Conservation (phyloP, 2,329 filamentous ascomycete species). For the Xylariaceae sp. region DNA sequence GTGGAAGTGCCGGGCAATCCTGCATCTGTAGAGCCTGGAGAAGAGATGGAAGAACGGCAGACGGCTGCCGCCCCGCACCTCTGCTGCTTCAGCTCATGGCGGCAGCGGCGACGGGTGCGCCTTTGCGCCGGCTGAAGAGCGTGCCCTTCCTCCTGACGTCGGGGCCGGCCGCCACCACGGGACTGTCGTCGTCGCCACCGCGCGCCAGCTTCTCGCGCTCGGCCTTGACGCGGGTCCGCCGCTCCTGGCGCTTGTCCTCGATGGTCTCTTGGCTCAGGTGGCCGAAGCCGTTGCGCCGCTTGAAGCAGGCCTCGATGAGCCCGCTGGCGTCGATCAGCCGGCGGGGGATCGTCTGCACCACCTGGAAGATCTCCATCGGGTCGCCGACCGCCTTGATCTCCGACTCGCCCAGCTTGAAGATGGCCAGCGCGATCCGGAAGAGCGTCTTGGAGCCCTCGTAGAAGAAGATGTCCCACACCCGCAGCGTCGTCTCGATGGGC, state of each 20-base stretch:
- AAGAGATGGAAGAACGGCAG: too few species aligned
- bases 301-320: conserved; percentile 77
- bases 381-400: conserved; percentile 75
- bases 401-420: conserved; percentile 80
- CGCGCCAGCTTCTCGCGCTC: conserved; percentile 31
- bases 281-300: conserved; percentile 70
- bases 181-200: conserved; percentile 21
- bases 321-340: conserved; percentile 73
- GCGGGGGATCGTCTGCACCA: conserved; percentile 81
- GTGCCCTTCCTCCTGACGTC: conserved; percentile 35
- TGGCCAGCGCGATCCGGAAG: conserved; percentile 81
- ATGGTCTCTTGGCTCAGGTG: conserved; percentile 76
- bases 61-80: too few species aligned
- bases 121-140: conserved; percentile 34
- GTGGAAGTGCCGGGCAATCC: too few species aligned
- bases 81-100: too few species aligned
- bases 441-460: conserved; percentile 92
- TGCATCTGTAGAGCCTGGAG: too few species aligned
- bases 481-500: conserved; percentile 82
- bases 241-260: conserved; percentile 65
- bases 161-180: conserved; percentile 25
- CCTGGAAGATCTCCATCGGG: conserved; percentile 92
- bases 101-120: too few species aligned
- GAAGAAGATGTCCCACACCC: conserved; percentile 94
- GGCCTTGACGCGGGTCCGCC: conserved; percentile 45